phyloP scores from a whole-genome alignment of 164 flowering plant genomes.

The Liquidambar formosana region DNA sequence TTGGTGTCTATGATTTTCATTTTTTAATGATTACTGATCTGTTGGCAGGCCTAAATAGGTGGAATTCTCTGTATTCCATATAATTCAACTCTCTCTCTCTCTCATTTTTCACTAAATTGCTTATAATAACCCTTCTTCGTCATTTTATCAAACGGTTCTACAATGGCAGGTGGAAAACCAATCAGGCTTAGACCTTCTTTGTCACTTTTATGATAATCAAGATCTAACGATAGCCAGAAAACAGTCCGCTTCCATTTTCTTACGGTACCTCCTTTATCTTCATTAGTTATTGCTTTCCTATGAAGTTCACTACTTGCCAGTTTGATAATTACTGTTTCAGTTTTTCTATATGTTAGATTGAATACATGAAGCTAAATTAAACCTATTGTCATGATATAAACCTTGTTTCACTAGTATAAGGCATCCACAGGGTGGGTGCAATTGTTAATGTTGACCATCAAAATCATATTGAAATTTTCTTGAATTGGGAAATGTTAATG shows the following conservation, averaged over 20 bases:
- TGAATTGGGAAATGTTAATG: neutral
- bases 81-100: neutral
- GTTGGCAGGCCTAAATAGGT: no score
- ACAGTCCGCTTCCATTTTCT: slow-evolving; percentile 49
- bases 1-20: no score
- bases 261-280: slow-evolving; percentile 39
- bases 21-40: no score
- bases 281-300: neutral
- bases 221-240: slow-evolving; percentile 40
- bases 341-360: neutral
- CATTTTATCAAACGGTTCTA: neutral
- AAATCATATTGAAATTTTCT: neutral
- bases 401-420: neutral
- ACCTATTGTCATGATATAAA: neutral
- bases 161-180: slow-evolving; percentile 63
- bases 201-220: slow-evolving; percentile 44
- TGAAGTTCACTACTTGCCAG: neutral
- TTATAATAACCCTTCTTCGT: neutral
- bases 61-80: no score
- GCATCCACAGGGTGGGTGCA: neutral
- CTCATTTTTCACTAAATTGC: neutral
- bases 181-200: slow-evolving; percentile 46
- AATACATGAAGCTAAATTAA: neutral
- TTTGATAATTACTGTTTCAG: neutral
- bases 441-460: neutral